Conservation (phyloP, 176 grass and related monocot genomes). For the Aechmea fasciata region DNA sequence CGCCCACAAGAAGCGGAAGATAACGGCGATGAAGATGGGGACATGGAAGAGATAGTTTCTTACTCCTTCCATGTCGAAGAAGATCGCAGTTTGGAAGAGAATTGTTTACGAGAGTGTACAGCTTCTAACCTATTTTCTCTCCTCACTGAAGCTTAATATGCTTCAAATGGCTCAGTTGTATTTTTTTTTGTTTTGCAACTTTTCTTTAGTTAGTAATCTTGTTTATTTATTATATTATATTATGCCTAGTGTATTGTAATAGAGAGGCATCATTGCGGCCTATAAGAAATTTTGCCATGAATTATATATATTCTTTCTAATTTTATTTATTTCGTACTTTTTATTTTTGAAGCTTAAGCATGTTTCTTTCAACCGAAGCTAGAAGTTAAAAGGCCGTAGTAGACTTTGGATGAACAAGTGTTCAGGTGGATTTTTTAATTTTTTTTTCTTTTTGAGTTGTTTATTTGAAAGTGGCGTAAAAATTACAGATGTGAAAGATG, state of each 20-base stretch:
- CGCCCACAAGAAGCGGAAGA: conserved; percentile 66
- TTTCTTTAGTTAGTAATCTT: background rate
- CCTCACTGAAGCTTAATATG: background rate
- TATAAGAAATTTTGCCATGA: too few species aligned
- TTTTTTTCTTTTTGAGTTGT: too few species aligned
- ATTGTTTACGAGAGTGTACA: background rate
- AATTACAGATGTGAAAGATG: too few species aligned
- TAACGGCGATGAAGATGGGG: conserved; percentile 61
- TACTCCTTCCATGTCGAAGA: background rate
- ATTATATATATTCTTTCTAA: background rate
- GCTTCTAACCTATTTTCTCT: background rate
- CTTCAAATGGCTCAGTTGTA: background rate
- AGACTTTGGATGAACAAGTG: too few species aligned
- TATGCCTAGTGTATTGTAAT: background rate
- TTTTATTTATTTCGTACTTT: too few species aligned
- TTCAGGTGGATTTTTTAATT: too few species aligned
- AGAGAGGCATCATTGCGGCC: background rate
- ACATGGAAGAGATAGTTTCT: conserved; percentile 47
- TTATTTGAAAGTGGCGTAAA: too few species aligned
- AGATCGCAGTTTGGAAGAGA: background rate
- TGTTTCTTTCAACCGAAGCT: too few species aligned
- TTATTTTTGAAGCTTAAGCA: too few species aligned
- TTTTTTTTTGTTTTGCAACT: background rate
- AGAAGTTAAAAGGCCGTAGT: too few species aligned
- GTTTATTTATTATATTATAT: background rate